Conservation (phyloP, 2,329 filamentous ascomycete genomes). For the Elsinoe necatrix region DNA sequence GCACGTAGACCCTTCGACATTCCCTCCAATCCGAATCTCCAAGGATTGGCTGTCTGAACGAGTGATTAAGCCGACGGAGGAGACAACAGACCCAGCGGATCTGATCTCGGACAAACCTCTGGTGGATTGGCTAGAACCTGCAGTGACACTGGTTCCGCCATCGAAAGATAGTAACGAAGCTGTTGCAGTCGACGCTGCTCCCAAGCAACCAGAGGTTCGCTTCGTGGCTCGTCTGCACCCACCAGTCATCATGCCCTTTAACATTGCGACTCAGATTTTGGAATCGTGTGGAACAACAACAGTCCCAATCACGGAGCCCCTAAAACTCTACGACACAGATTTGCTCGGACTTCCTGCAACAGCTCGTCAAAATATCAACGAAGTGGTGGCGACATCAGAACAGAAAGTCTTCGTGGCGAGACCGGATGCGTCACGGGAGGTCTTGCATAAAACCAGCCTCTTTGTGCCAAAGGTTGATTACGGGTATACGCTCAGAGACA, state of each 20-base stretch:
- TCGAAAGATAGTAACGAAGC: conserved; percentile 30
- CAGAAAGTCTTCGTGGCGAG: not conserved
- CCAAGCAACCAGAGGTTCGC: conserved; percentile 59
- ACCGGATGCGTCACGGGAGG: conserved; percentile 19
- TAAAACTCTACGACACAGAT: conserved; percentile 7
- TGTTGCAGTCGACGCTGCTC: conserved; percentile 47
- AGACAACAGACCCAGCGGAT: conserved; percentile 27
- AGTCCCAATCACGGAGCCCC: not conserved
- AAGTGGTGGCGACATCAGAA: conserved; percentile 14
- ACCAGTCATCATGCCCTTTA: conserved; percentile 60
- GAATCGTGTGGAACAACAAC: conserved; percentile 37
- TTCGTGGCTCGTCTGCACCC: conserved; percentile 70
- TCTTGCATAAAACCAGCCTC: conserved; percentile 49
- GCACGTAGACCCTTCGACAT: conserved; percentile 37
- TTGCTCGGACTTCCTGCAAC: conserved; percentile 10
- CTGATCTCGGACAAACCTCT: conserved; percentile 29
- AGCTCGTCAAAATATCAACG: conserved; percentile 13
- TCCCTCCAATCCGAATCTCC: conserved; percentile 59
- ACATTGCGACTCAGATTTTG: conserved; percentile 55
- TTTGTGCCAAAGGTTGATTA: conserved; percentile 67
- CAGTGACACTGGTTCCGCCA: conserved; percentile 47
- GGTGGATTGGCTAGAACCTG: conserved; percentile 66
- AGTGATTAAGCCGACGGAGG: conserved; percentile 47
- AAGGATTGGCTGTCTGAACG: conserved; percentile 63
- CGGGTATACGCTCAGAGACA: conserved; percentile 55